Conservation (phyloP, 1,284 basidiomycete genomes). For the Microbotryum scabiosae region DNA sequence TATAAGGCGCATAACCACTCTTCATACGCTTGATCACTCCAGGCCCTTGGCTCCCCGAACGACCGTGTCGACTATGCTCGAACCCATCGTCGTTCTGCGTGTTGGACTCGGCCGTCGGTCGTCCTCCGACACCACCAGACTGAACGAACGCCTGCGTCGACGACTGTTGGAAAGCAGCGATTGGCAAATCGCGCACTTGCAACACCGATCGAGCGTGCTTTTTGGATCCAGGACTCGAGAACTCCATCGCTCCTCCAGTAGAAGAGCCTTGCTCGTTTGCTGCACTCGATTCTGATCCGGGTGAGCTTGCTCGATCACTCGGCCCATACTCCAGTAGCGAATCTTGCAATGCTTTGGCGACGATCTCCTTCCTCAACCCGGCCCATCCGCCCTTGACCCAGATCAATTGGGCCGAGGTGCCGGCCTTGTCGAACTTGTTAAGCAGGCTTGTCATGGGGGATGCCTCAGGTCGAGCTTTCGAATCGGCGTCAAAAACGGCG, state of each 20-base stretch:
- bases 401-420: conserved; percentile 55
- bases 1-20: too few species aligned
- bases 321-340: conserved; percentile 8
- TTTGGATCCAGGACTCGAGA: not conserved
- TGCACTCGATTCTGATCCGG: too few species aligned
- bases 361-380: conserved; percentile 42
- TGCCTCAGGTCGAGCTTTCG: conserved; percentile 51
- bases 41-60: too few species aligned
- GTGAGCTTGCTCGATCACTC: too few species aligned
- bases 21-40: too few species aligned
- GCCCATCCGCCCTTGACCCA: conserved; percentile 77
- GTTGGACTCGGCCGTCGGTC: conserved; percentile 11
- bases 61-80: too few species aligned
- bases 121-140: conserved; percentile 1
- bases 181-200: conserved; percentile 55
- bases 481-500: conserved; percentile 75
- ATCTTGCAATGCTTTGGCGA: not conserved
- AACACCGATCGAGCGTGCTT: conserved; percentile 41
- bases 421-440: conserved; percentile 68
- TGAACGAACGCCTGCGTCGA: conserved; percentile 45
- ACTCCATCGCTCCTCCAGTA: not conserved
- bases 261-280: too few species aligned
- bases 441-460: conserved; percentile 70
- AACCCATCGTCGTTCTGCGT: too few species aligned
- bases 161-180: conserved; percentile 54